phyloP scores from a whole-genome alignment of 1,284 basidiomycete genomes.

The Cryptococcus deneoformans region DNA sequence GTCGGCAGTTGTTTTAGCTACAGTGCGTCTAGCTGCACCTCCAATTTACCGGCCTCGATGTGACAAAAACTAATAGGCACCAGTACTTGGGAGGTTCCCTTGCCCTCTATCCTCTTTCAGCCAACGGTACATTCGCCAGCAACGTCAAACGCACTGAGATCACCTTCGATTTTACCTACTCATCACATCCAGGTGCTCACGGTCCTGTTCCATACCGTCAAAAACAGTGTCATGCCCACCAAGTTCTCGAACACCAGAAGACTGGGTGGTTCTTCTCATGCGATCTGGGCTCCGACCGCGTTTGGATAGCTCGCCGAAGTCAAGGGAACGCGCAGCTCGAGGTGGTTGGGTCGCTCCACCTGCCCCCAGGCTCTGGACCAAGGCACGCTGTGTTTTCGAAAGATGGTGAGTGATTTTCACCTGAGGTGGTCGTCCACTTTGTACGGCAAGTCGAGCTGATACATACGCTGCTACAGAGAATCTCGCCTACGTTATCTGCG shows the following conservation, averaged over 20 bases:
- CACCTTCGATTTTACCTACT: background rate
- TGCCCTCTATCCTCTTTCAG: slow-evolving; percentile 22
- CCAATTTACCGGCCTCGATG: background rate
- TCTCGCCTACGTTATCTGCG: slow-evolving; percentile 44
- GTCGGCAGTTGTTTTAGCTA: background rate
- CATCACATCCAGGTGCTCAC: slow-evolving; percentile 42
- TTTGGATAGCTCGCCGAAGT: too few species aligned
- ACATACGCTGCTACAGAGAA: slow-evolving; percentile 20
- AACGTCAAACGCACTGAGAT: background rate
- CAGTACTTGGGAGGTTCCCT: slow-evolving; percentile 38
- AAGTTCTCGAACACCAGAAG: too few species aligned
- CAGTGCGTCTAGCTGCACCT: background rate
- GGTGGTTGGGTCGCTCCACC: slow-evolving; percentile 37
- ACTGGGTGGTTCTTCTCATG: too few species aligned
- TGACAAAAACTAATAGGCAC: slow-evolving; percentile 10
- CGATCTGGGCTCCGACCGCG: too few species aligned
- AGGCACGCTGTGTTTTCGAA: slow-evolving; percentile 38
- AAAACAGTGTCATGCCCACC: slow-evolving; percentile 18
- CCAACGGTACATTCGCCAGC: background rate
- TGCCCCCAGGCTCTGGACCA: slow-evolving; percentile 39
- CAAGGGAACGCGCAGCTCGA: slow-evolving; percentile 4
- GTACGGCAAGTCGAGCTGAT: background rate
- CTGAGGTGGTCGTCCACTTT: background rate
- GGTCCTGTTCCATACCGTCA: slow-evolving; percentile 23
- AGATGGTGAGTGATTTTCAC: slow-evolving; percentile 29